These are phyloP conservation scores for Fusarium sp. DNA, from an alignment of 2,329 filamentous ascomycete genomes.

Conservation along the genomic window DNA sequence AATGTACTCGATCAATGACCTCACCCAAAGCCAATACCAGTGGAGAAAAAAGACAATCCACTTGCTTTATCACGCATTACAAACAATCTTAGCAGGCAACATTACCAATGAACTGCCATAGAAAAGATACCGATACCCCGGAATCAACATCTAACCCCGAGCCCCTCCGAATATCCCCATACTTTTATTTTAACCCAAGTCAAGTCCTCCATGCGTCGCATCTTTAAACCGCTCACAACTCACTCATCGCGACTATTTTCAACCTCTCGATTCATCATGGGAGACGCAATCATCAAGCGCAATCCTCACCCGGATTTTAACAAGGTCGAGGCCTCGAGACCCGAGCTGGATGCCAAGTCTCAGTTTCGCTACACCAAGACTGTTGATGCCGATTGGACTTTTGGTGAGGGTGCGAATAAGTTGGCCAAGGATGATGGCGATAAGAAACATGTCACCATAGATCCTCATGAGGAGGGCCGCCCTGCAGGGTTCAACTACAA, in stretches of 20 bases:
- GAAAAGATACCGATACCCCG: background rate
- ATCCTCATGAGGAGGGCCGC: constrained; percentile 79
- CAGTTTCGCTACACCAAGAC: constrained; percentile 70
- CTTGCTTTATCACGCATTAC: constrained; percentile 34
- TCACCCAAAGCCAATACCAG: constrained; percentile 8
- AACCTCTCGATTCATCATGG: constrained; percentile 42
- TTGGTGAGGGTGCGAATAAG: constrained; percentile 72
- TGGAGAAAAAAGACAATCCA: constrained; percentile 23
- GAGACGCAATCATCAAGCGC: constrained; percentile 56
- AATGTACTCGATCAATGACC: background rate
- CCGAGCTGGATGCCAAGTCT: constrained; percentile 62
- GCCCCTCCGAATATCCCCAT: constrained; percentile 7
- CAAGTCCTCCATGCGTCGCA: background rate
- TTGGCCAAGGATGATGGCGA: constrained; percentile 37
- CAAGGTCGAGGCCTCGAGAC: constrained; percentile 71
- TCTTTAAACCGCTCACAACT: constrained; percentile 12
- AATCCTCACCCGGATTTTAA: constrained; percentile 77
- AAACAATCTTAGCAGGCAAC: constrained; percentile 17
- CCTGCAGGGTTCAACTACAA: constrained; percentile 84
- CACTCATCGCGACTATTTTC: background rate
- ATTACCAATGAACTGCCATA: background rate
- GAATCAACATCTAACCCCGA: background rate
- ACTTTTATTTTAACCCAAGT: constrained; percentile 2
- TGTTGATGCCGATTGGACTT: constrained; percentile 70
- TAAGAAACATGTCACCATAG: constrained; percentile 76